Evolutionary conservation across 75 land plant genomes (phyloP), one percentile per base, ranked within the genome.

Genomic region (Cunninghamia lanceolata): DNA sequence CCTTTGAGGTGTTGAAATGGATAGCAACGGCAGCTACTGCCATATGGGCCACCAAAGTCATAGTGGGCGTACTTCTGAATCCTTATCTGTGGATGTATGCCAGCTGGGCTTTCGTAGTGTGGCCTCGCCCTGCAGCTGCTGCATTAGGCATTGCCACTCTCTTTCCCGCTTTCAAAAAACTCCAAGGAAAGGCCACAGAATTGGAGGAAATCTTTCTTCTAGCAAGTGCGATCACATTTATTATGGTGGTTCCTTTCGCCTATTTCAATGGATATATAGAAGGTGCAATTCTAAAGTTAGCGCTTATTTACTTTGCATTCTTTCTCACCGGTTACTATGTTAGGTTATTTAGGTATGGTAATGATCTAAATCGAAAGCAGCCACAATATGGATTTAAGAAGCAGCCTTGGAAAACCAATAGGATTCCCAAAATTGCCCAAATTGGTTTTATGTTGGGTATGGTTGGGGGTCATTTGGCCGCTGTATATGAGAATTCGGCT

Each of bases 201-300:
- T 47, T 45, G 45, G 84, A 83, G 46, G 56, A 83, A 56, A 43
- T 46, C 14, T 43, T 83, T 34, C 34, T 52, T 35, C 21, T 53
- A 8, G 85, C 68, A 52, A 68, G 63, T 45, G 85, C 85, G 11
- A 16, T 84, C 56, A 84, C 66, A 45, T 54, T 13, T 50, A 32
- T 84, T 28, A 84, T 84, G 13, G 16, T 84, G 3, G 85, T 84
- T 28, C 99, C 98, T 3, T 93, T 94, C 15, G 99, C 95, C 3
- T 91, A 90, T 83, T 87, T 93, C 87, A 92, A 97, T 85, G 96
- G 99, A 32, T 97, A 89, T 73, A 83, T 97, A 32, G 93, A 96
- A 85, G 98, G 98, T 25, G 94, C 94, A 95, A 96, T 96, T 0
- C 59, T 93, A 13, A 93, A 86, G 68, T 89, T 97, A 83, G 94